Percentiles rank a stretch among this genome's conserved stretches.
Conservation (phyloP, 108 stramenopile genomes). For the Mediolabrus comicus region DNA sequence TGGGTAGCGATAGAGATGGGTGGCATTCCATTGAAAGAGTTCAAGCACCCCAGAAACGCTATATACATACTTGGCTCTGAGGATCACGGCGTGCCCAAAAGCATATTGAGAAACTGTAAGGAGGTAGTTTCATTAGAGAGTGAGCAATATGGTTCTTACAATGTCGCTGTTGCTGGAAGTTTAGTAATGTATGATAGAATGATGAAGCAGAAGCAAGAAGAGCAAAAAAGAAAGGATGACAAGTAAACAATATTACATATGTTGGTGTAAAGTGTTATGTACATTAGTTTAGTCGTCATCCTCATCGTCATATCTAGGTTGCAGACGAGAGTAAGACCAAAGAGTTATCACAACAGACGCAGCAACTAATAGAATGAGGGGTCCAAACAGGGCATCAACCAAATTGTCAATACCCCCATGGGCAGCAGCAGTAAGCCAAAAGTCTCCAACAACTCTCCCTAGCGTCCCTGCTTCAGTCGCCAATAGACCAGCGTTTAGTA, state of each 20-base stretch:
- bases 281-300: constrained; percentile 15
- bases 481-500: constrained; percentile 86
- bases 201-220: constrained; percentile 23
- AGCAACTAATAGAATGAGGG: constrained; percentile 22
- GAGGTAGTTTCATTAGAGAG: constrained; percentile 50
- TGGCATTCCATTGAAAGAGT: constrained; percentile 33
- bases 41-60: constrained; percentile 42
- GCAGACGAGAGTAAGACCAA: constrained; percentile 16
- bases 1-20: constrained; percentile 58
- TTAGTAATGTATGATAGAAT: constrained; percentile 53
- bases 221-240: neutral
- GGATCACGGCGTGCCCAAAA: constrained; percentile 45
- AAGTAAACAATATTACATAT: neutral
- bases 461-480: constrained; percentile 91
- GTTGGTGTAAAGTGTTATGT: neutral
- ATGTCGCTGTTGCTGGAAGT: constrained; percentile 53
- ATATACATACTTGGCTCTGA: constrained; percentile 50
- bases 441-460: constrained; percentile 76
- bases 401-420: constrained; percentile 47
- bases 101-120: constrained; percentile 28
- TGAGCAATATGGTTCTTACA: constrained; percentile 41
- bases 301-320: constrained; percentile 35
- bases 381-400: constrained; percentile 34
- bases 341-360: constrained; percentile 11
- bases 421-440: constrained; percentile 43